phyloP scores from a whole-genome alignment of 1,284 basidiomycete genomes.

The Papiliotrema laurentii region DNA sequence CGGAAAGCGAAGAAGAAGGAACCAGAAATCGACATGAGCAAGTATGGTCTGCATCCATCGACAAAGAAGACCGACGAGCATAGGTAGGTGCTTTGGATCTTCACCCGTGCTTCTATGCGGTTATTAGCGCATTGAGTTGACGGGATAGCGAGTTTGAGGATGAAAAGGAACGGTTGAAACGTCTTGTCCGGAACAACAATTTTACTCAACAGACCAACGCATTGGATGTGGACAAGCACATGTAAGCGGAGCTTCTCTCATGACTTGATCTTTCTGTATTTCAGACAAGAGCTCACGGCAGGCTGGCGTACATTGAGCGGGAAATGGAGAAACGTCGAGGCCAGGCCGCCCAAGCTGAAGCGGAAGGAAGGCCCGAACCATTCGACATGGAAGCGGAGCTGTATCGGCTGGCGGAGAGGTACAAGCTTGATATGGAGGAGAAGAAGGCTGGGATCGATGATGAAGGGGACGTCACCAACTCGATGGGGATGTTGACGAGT shows the following conservation, averaged over 20 bases:
- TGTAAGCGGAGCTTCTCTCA: conserved; percentile 56
- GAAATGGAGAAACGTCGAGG: conserved; percentile 77
- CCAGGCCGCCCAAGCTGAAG: conserved; percentile 51
- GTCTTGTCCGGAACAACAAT: conserved; percentile 78
- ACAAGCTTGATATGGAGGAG: conserved; percentile 43
- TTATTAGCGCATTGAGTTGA: conserved; percentile 1
- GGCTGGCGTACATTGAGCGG: conserved; percentile 97
- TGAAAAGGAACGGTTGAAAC: conserved; percentile 60
- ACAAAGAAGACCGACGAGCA: conserved; percentile 38
- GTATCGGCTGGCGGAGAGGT: conserved; percentile 69
- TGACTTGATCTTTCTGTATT: not conserved
- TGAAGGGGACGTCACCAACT: conserved; percentile 89
- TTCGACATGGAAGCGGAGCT: conserved; percentile 74
- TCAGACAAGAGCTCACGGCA: conserved; percentile 38
- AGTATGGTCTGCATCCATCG: conserved; percentile 49
- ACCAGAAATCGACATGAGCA: conserved; percentile 56
- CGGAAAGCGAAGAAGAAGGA: conserved; percentile 61
- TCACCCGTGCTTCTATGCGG: not conserved
- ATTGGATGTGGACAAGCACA: conserved; percentile 95
- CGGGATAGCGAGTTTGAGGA: conserved; percentile 50
- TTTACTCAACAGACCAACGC: conserved; percentile 96
- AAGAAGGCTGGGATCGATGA: conserved; percentile 49
- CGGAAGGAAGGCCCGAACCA: conserved; percentile 49
- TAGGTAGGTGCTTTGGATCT: conserved; percentile 32
- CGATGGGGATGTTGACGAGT: conserved; percentile 87